phyloP scores from a whole-genome alignment of 257 asterid genomes.

The Solanum sparsipilum region DNA sequence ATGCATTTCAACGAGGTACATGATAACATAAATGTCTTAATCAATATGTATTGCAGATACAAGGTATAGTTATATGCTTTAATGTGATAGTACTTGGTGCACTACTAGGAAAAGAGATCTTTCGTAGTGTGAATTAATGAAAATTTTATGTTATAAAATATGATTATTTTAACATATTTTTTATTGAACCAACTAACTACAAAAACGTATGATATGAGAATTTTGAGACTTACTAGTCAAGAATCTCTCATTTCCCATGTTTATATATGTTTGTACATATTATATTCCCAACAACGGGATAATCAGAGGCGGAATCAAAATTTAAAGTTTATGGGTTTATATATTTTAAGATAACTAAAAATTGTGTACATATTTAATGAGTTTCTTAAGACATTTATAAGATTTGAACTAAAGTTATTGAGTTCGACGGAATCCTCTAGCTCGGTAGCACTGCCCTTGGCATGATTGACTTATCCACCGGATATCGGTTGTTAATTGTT shows the following conservation, averaged over 20 bases:
- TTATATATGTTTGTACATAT: neutral
- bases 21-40: too few species aligned
- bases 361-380: neutral
- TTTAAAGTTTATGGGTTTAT: too few species aligned
- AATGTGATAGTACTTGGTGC: neutral
- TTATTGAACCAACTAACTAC: too few species aligned
- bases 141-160: too few species aligned
- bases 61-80: neutral
- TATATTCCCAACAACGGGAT: too few species aligned
- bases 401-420: neutral
- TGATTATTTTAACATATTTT: neutral
- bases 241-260: neutral
- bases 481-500: neutral
- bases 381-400: neutral
- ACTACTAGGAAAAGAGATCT: neutral
- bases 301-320: too few species aligned
- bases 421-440: neutral
- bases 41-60: neutral
- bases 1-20: neutral
- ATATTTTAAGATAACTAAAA: neutral
- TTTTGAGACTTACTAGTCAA: neutral
- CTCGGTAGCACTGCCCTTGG: neutral
- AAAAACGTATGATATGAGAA: neutral
- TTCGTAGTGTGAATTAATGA: too few species aligned
- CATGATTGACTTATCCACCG: neutral